phyloP scores from a whole-genome alignment of 257 asterid genomes.

The Fraxinus americana region DNA sequence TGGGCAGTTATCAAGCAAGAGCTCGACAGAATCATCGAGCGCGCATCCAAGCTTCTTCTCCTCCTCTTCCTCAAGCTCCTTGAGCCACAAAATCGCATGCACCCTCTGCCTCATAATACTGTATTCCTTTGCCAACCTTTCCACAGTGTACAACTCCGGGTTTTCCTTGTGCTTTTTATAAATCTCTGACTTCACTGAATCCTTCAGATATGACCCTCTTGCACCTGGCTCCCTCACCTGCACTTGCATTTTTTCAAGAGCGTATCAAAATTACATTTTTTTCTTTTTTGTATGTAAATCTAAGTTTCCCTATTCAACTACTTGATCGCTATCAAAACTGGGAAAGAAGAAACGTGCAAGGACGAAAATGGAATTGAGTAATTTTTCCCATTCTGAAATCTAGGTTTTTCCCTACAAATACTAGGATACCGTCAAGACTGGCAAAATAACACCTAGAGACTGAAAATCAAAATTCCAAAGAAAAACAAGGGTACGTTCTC shows the following conservation, averaged over 20 bases:
- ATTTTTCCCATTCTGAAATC: background rate
- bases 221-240: slow-evolving; percentile 95
- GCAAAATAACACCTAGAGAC: background rate
- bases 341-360: background rate
- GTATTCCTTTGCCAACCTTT: slow-evolving; percentile 87
- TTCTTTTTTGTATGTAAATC: background rate
- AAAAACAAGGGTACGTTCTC: too few relatives aligned
- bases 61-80: slow-evolving; percentile 79
- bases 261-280: background rate
- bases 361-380: background rate
- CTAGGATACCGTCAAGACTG: background rate
- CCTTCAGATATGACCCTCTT: slow-evolving; percentile 80
- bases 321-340: background rate
- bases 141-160: slow-evolving; percentile 82
- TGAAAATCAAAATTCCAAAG: background rate
- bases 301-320: slow-evolving; percentile 5
- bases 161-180: slow-evolving; percentile 86
- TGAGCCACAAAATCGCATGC: slow-evolving; percentile 87
- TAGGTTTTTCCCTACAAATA: background rate
- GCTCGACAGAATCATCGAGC: slow-evolving; percentile 73
- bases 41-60: slow-evolving; percentile 80
- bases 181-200: slow-evolving; percentile 86
- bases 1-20: slow-evolving; percentile 73
- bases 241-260: slow-evolving; percentile 24
- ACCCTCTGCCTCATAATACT: slow-evolving; percentile 97